Conservation (phyloP, 495 filamentous ascomycete species). For the Penicillium ochrochloron region DNA sequence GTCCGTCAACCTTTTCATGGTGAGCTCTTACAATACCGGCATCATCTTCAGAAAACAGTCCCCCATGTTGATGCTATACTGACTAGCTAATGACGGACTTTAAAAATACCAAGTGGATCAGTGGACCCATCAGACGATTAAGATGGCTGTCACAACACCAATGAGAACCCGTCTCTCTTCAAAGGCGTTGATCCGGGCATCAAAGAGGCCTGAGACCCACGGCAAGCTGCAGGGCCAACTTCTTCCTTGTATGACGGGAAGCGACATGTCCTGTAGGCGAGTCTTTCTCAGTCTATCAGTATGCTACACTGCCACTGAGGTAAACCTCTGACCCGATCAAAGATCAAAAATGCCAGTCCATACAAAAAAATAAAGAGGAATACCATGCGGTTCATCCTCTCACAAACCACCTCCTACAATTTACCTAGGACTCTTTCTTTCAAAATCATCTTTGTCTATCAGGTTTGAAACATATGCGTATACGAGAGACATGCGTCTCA, state of each 20-base stretch:
- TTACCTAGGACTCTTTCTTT: slow-evolving; percentile 2
- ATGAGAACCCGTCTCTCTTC: slow-evolving; percentile 8
- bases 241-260: slow-evolving; percentile 39
- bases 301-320: slow-evolving; percentile 12
- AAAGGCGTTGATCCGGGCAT: slow-evolving; percentile 30
- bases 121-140: slow-evolving; percentile 37
- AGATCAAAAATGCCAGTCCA: slow-evolving; percentile 3
- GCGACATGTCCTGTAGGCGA: slow-evolving; percentile 33
- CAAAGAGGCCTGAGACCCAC: slow-evolving; percentile 44
- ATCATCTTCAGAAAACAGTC: not conserved
- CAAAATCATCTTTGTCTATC: not conserved
- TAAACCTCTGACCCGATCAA: slow-evolving; percentile 32
- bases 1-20: not conserved
- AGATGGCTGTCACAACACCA: slow-evolving; percentile 25
- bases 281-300: slow-evolving; percentile 13
- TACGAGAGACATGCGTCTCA: not conserved
- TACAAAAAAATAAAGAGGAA: not conserved
- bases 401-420: slow-evolving; percentile 9
- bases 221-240: slow-evolving; percentile 43
- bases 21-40: not conserved
- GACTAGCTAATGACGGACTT: not conserved
- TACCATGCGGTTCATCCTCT: slow-evolving; percentile 6
- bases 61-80: not conserved
- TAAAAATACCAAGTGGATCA: slow-evolving; percentile 9
- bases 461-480: slow-evolving; percentile 1